A percentile compares a stretch with the other conserved stretches of the same genome.
Conservation (phyloP, 352 stramenopile genomes). For the Globisporangium parvum region DNA sequence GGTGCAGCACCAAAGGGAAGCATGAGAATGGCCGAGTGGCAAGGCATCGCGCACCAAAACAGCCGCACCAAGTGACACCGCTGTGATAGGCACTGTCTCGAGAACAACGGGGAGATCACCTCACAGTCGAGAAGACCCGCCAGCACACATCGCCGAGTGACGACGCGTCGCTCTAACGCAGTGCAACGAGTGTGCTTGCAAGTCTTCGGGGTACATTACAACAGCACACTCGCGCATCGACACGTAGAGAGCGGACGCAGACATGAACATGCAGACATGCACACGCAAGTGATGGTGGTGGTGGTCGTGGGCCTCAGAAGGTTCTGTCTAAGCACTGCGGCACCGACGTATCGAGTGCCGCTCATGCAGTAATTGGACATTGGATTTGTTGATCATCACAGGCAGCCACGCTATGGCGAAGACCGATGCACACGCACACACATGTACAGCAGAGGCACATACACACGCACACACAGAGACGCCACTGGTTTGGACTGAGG, state of each 20-base stretch:
- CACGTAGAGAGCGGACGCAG: neutral
- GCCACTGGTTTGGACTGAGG: too few species aligned
- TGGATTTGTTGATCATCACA: constrained; percentile 12
- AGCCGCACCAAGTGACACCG: too few species aligned
- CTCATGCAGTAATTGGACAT: constrained; percentile 67
- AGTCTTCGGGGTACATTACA: neutral
- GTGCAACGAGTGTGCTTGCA: neutral
- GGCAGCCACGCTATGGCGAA: neutral
- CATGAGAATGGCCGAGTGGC: too few species aligned
- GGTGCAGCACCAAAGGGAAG: too few species aligned
- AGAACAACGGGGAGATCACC: too few species aligned
- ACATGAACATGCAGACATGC: neutral
- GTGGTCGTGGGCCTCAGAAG: constrained; percentile 31
- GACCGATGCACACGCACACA: neutral
- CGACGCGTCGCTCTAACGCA: too few species aligned
- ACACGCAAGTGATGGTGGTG: neutral
- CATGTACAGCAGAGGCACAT: neutral
- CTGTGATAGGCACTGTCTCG: too few species aligned
- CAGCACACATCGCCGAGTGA: too few species aligned
- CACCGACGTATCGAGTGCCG: constrained; percentile 12
- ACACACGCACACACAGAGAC: too few species aligned
- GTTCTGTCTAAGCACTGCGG: constrained; percentile 39
- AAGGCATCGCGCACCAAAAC: too few species aligned
- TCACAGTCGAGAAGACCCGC: too few species aligned
- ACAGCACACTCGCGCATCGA: neutral